Base-by-base conservation (phyloP, 2,329 filamentous ascomycete species). In the Fusarium sp. region DNA sequence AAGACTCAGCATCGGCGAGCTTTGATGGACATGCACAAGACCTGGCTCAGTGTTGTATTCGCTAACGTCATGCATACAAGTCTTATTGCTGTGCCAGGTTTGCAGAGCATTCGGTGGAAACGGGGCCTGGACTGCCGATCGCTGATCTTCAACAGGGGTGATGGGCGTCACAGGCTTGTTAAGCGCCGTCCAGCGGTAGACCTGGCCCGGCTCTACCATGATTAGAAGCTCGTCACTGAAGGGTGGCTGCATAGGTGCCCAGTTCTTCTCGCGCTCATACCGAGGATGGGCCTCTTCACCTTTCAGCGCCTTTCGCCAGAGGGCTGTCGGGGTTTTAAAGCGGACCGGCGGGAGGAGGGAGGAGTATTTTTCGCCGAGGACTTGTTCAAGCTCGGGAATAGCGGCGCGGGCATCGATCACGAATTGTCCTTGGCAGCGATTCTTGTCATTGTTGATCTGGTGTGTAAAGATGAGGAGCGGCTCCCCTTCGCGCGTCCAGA, bases 201-300 rank as follows among this genome's bases (percentile, higher is more conserved):
- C 26, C 5, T 59, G 52, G 5, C 64, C 60, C 4, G 64, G 64
- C 31, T 67, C 64, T 2, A 65, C 60, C 64, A 67, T 67, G 42
- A 67, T 42, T 1, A 67, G 19, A 7, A 67, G 55, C 1, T 67
- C 64, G 1, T 50, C 29, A 3, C 43, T 15, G 3, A 67, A 67
- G 3, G 52, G 64, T 0, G 64, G 67, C 22, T 67, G 64, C 13
- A 28, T 56, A 2, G 34, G 64, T 5, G 64, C 64, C 64, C 64
- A 67, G 29, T 67, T 67, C 64, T 67, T 67, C 19, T 67, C 64
- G 4, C 64, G 64, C 48, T 67, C 64, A 13, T 65, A 67, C 2
- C 60, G 46, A 11, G 49, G 64, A 2, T 65, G 47, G 1, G 24
- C 25, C 40, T 67, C 64, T 19, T 67, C 11, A 4, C 64, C 64